A percentile compares a stretch with the other conserved stretches of the same genome.
Evolutionary conservation across 139 green algal species (phyloP).

Genomic region (Eudorina sp.): DNA sequence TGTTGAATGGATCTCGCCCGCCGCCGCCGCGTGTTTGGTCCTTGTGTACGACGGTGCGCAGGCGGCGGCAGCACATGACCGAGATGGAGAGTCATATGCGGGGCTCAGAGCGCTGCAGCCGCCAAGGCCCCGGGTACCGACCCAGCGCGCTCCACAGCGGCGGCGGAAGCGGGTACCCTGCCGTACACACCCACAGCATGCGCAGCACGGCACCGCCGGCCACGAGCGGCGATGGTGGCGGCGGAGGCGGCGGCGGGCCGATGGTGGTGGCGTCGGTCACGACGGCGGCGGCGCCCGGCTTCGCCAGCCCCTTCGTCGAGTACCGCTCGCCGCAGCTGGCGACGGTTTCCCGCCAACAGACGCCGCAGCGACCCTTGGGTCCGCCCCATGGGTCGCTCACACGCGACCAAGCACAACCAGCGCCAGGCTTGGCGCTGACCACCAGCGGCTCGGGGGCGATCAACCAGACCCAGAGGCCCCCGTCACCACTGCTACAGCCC

Average conservation of each 20-base stretch:
- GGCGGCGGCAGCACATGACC: not conserved
- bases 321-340: not conserved
- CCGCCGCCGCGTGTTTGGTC: too few relatives aligned
- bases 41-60: too few relatives aligned
- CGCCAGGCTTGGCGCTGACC: too few relatives aligned
- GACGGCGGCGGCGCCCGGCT: not conserved
- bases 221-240: not conserved
- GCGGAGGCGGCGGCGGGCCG: not conserved
- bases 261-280: not conserved
- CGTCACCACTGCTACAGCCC: too few relatives aligned
- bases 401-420: too few relatives aligned
- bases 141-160: not conserved
- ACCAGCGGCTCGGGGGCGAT: too few relatives aligned
- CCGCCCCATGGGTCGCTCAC: too few relatives aligned
- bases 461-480: too few relatives aligned
- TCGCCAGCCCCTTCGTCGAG: not conserved
- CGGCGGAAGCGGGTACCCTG: not conserved
- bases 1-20: too few relatives aligned
- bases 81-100: not conserved
- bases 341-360: too few relatives aligned
- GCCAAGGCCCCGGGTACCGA: not conserved
- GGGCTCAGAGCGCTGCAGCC: not conserved
- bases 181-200: not conserved
- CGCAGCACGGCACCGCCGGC: not conserved
- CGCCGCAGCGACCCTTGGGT: too few relatives aligned